Evolutionary conservation across 2,329 filamentous ascomycete genomes (phyloP), one percentile per base, ranked within the genome.

Genomic region (Lasiodiplodia sp.): DNA sequence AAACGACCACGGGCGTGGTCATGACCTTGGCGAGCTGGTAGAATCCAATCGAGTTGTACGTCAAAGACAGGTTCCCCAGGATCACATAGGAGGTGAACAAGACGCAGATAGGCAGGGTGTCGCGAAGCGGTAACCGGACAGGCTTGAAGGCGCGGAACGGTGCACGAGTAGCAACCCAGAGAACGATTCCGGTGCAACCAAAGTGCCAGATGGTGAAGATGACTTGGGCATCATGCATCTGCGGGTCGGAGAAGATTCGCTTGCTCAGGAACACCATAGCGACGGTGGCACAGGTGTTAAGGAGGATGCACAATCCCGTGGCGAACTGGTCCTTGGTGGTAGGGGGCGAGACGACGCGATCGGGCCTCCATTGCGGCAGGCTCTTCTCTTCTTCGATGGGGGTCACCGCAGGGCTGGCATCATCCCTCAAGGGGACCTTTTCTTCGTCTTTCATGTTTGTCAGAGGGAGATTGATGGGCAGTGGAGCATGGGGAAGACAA

Each of bases 151-250:
- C 78, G 71, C 79, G 77, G 76, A 83, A 83, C 14, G 81, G 80
- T 1, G 73, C 74, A 38, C 77, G 78, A 63, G 79, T 81, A 2
- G 81, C 78, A 65, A 83, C 68, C 72, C 78, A 83, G 52, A 84
- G 78, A 56, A 82, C 81, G 69, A 82, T 77, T 40, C 77, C 75
- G 66, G 82, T 84, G 40, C 81, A 82, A 31, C 79, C 78, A 70
- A 83, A 83, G 72, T 84, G 82, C 82, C 81, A 84, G 79, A 83
- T 83, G 21, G 82, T 81, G 56, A 84, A 82, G 72, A 81, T 79
- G 68, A 83, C 79, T 73, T 83, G 82, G 76, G 80, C 82, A 25
- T 77, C 75, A 68, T 81, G 79, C 68, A 84, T 75, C 70, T 83
- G 81, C 52, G 76, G 71, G 71, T 84, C 81, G 72, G 75, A 79